Evolutionary conservation across 78 protist genomes (phyloP).

Genomic region (Bodo saltans): DNA sequence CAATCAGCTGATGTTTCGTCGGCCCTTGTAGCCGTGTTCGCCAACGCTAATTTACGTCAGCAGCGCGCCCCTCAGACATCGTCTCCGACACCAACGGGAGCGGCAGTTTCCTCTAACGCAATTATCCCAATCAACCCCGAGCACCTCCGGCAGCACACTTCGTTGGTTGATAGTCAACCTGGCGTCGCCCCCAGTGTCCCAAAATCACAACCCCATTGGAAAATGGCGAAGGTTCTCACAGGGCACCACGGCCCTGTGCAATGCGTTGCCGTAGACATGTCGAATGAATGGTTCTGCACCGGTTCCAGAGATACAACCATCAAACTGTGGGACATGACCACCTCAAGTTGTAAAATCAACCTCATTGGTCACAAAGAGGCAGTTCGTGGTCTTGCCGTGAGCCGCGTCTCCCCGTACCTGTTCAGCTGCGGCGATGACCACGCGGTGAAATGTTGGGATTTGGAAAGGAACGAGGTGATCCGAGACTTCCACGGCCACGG

Average conservation of each 20-base stretch:
- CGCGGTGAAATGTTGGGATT: slow-evolving; percentile 93
- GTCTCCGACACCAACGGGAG: too few relatives aligned
- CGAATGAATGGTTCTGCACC: slow-evolving; percentile 94
- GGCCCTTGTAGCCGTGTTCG: too few relatives aligned
- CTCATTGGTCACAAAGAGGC: slow-evolving; percentile 78
- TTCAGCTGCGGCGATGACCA: slow-evolving; percentile 96
- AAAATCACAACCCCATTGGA: too few relatives aligned
- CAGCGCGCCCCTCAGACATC: too few relatives aligned
- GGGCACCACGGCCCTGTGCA: slow-evolving; percentile 88
- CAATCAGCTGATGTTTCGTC: too few relatives aligned
- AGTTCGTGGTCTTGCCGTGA: slow-evolving; percentile 64
- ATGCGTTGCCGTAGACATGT: slow-evolving; percentile 84
- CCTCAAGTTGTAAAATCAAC: slow-evolving; percentile 85
- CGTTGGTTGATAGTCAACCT: too few relatives aligned
- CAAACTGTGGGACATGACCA: slow-evolving; percentile 94
- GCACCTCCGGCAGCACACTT: too few relatives aligned
- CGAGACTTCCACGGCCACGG: slow-evolving; percentile 92
- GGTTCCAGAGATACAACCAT: slow-evolving; percentile 92
- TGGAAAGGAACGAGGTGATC: slow-evolving; percentile 78
- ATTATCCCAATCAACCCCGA: too few relatives aligned
- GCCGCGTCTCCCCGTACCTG: slow-evolving; percentile 86
- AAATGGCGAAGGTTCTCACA: too few relatives aligned
- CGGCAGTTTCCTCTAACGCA: too few relatives aligned
- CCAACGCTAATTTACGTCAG: too few relatives aligned
- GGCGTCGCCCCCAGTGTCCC: too few relatives aligned